Evolutionary conservation across 2,329 filamentous ascomycete species (phyloP), one percentile per base, ranked within the genome.

Genomic region (Fusarium sp.): DNA sequence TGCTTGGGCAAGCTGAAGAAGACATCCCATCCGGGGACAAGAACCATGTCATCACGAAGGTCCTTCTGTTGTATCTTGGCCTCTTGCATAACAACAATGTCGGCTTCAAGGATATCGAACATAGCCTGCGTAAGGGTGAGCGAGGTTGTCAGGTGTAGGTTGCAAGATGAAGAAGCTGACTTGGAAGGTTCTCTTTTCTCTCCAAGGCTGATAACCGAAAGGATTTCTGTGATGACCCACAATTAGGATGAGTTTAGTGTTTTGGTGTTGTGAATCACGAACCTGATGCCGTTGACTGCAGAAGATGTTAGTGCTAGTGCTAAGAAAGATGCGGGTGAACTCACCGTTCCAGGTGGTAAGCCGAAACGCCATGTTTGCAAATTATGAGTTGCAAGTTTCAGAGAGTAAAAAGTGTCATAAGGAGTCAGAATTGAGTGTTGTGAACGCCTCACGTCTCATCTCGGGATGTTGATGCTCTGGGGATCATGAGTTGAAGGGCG

Each of bases 51-150:
- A 83, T 98, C 96, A 39, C 85, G 86, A 2, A 99, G 83, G 71
- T 97, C 94, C 76, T 97, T 97, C 57, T 91, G 87, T 76, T 98
- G 96, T 39, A 98, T 97, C 80, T 98, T 99, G 42, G 93, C 90
- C 79, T 98, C 96, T 78, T 99, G 96, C 83, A 98, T 94, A 59
- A 97, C 86, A 19, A 98, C 89, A 67, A 99, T 96, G 77, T 99
- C 96, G 52, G 94, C 89, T 76, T 96, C 92, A 8, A 99, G 86
- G 42, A 91, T 92, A 70, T 97, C 92, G 79, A 99, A 98, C 96
- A 98, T 98, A 68, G 90, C 86, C 90, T 93, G 60, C 3, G 47
- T 40, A 32, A 24, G 17, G 28, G 50, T 57, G 38, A 45, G 48
- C 46, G 39, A 59, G 30, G 26, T n/a, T 21, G 28, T 20, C 5